Conservation (phyloP, 768 basidiomycete species). For the Phylloporus sp. region DNA sequence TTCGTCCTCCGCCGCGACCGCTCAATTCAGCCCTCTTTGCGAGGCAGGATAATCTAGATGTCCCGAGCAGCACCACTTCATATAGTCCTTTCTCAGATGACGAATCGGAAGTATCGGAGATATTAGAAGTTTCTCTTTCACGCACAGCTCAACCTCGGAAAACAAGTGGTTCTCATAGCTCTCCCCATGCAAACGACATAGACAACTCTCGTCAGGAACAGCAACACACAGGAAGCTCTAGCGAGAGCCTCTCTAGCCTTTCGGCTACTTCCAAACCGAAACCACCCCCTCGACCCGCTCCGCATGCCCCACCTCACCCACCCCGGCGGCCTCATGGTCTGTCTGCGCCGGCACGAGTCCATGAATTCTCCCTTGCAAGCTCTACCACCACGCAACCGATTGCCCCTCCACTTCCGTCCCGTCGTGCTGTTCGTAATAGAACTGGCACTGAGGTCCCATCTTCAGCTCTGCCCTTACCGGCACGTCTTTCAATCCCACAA, state of each 20-base stretch:
- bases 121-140: slow-evolving; percentile 14
- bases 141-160: slow-evolving; percentile 7
- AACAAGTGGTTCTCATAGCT: slow-evolving; percentile 3
- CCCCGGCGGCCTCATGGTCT: slow-evolving; percentile 13
- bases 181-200: background rate
- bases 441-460: background rate
- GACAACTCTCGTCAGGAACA: slow-evolving; percentile 3
- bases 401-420: slow-evolving; percentile 42
- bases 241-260: slow-evolving; percentile 12
- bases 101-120: slow-evolving; percentile 27
- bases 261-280: slow-evolving; percentile 15
- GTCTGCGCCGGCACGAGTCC: background rate
- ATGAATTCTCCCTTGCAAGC: background rate
- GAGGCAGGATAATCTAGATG: slow-evolving; percentile 20
- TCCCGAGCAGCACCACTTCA: slow-evolving; percentile 16
- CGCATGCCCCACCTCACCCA: slow-evolving; percentile 18
- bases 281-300: slow-evolving; percentile 20
- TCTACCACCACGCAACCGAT: slow-evolving; percentile 12
- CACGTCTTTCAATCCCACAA: slow-evolving; percentile 26
- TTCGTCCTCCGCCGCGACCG: slow-evolving; percentile 18
- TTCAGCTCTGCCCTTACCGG: slow-evolving; percentile 33
- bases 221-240: slow-evolving; percentile 22
- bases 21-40: slow-evolving; percentile 16
- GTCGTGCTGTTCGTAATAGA: slow-evolving; percentile 15
- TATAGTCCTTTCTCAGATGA: slow-evolving; percentile 31